These are phyloP conservation scores for Magnolia officinalis DNA, from an alignment of 164 flowering plant genomes.

Conservation along the genomic window DNA sequence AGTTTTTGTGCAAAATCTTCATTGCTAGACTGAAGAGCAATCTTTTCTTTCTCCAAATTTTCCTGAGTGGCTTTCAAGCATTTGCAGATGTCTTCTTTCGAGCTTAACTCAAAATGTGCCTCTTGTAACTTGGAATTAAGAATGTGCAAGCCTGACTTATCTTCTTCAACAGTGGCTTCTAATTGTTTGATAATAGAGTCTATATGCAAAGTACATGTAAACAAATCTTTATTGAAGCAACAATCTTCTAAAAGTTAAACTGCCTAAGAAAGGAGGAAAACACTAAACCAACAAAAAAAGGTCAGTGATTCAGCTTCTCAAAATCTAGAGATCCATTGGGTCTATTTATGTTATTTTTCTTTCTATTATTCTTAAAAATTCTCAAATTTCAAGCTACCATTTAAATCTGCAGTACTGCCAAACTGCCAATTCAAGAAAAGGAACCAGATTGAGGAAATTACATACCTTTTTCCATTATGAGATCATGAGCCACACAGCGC, in stretches of 20 bases:
- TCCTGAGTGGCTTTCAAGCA: slow-evolving; percentile 35
- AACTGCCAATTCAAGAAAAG: not conserved
- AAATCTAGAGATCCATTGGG: not conserved
- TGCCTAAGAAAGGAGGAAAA: not conserved
- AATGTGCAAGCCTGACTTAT: slow-evolving; percentile 35
- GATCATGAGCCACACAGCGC: slow-evolving; percentile 27
- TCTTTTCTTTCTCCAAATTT: slow-evolving; percentile 63
- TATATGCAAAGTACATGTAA: slow-evolving; percentile 24
- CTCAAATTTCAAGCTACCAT: not conserved
- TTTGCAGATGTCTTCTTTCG: slow-evolving; percentile 52
- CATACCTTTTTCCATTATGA: slow-evolving; percentile 73
- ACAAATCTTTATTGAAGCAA: not conserved
- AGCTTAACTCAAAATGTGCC: slow-evolving; percentile 39
- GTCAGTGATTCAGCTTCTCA: not conserved
- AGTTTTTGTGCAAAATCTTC: slow-evolving; percentile 39
- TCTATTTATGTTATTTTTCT: not conserved
- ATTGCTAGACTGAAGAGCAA: slow-evolving; percentile 43
- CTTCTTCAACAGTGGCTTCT: slow-evolving; percentile 50
- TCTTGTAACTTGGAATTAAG: slow-evolving; percentile 51
- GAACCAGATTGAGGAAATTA: not conserved
- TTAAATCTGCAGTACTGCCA: not conserved
- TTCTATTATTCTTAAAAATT: not conserved
- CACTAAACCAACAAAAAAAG: not conserved
- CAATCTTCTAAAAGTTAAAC: not conserved
- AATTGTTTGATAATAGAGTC: slow-evolving; percentile 57